A percentile compares a stretch with the other conserved stretches of the same genome.
Evolutionary conservation across 2,329 filamentous ascomycete genomes (phyloP).

Genomic region (Penicillium sp.): DNA sequence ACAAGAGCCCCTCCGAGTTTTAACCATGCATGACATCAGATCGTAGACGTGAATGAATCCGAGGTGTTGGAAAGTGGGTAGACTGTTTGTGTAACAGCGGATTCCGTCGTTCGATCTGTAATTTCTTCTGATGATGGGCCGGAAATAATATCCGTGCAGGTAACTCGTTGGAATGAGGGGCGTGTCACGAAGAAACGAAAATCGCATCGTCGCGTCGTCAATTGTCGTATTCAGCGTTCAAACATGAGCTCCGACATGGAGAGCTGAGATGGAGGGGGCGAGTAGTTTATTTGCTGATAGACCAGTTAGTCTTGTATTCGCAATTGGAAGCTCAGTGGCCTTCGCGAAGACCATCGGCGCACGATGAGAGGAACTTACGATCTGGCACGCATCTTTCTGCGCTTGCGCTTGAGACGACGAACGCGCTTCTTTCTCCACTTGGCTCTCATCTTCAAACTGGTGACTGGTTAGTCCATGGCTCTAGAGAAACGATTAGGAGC

Average conservation of each 20-base stretch:
- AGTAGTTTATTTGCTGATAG: constrained; percentile 65
- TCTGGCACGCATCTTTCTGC: constrained; percentile 99
- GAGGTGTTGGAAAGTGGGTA: constrained; percentile 26
- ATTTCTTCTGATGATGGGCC: constrained; percentile 18
- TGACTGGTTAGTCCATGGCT: constrained; percentile 20
- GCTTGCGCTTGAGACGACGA: constrained; percentile 98
- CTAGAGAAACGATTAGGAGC: not conserved
- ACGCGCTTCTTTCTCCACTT: constrained; percentile 99
- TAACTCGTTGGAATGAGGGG: constrained; percentile 26
- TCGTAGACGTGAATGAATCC: constrained; percentile 34
- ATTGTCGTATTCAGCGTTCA: constrained; percentile 43
- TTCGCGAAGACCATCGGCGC: not conserved
- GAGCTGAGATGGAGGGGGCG: constrained; percentile 56
- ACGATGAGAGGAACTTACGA: constrained; percentile 63
- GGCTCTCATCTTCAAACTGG: constrained; percentile 69
- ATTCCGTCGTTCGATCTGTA: constrained; percentile 27
- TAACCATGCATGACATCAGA: constrained; percentile 27
- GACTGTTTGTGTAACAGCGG: constrained; percentile 29
- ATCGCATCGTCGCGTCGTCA: constrained; percentile 35
- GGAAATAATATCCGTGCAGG: constrained; percentile 20
- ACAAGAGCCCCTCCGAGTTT: constrained; percentile 32
- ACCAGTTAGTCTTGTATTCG: constrained; percentile 33
- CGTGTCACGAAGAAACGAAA: constrained; percentile 31
- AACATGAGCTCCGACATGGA: constrained; percentile 36
- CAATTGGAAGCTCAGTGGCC: not conserved